phyloP scores from a whole-genome alignment of 345 rosid species.

The Cochlearia excelsa region DNA sequence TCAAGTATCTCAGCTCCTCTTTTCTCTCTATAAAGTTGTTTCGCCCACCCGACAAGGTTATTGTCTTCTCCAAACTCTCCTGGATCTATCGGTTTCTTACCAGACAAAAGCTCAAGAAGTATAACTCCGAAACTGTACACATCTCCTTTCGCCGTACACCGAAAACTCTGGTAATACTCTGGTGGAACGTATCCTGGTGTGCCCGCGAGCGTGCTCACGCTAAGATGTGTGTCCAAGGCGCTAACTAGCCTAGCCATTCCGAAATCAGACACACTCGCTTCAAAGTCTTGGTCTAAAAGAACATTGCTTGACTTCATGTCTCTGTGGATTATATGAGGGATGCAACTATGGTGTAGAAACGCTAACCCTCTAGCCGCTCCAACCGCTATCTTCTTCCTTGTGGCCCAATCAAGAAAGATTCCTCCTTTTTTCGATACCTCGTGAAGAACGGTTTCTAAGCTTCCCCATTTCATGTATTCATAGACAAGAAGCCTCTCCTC shows the following conservation, averaged over 20 bases:
- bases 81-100: slow-evolving; percentile 88
- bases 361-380: slow-evolving; percentile 98
- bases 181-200: slow-evolving; percentile 99
- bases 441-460: slow-evolving; percentile 87
- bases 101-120: slow-evolving; percentile 89
- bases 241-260: slow-evolving; percentile 95
- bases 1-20: slow-evolving; percentile 66
- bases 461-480: slow-evolving; percentile 98
- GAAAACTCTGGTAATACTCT: slow-evolving; percentile 92
- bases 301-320: slow-evolving; percentile 99
- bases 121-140: slow-evolving; percentile 94
- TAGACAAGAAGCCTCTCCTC: slow-evolving; percentile 97
- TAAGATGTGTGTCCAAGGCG: slow-evolving; percentile 90
- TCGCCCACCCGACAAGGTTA: slow-evolving; percentile 96
- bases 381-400: slow-evolving; percentile 82
- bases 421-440: slow-evolving; percentile 53
- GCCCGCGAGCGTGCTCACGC: slow-evolving; percentile 96
- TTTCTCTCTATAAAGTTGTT: slow-evolving; percentile 71
- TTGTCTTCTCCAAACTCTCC: slow-evolving; percentile 80
- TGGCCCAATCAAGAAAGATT: slow-evolving; percentile 64
- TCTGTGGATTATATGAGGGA: slow-evolving; percentile 92
- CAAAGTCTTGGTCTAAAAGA: slow-evolving; percentile 80
- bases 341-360: slow-evolving; percentile 96
- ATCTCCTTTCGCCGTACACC: slow-evolving; percentile 95
- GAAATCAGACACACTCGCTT: slow-evolving; percentile 93